Evolutionary conservation across 2,329 filamentous ascomycete genomes (phyloP).

Genomic region (Alternaria alternata): DNA sequence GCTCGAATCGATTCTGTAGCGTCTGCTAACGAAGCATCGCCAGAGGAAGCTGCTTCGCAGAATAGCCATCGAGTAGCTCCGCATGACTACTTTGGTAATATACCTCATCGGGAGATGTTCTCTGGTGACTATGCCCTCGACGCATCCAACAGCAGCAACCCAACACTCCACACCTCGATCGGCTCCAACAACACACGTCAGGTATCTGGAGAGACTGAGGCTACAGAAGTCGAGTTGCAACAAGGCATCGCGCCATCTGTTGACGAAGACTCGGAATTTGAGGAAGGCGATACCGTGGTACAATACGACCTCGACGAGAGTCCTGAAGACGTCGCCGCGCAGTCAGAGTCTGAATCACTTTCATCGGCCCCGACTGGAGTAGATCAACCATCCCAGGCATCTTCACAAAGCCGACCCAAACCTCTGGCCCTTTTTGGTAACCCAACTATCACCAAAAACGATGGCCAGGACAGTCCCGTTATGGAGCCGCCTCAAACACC

Average conservation of each 20-base stretch:
- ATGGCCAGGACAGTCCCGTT: slow-evolving; percentile 21
- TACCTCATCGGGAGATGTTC: not conserved
- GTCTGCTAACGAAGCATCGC: slow-evolving; percentile 1
- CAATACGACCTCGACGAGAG: slow-evolving; percentile 37
- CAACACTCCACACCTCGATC: not conserved
- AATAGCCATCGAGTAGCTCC: not conserved
- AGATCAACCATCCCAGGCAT: slow-evolving; percentile 7
- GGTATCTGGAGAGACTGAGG: not conserved
- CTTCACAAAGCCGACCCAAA: slow-evolving; percentile 10
- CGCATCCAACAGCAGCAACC: slow-evolving; percentile 1
- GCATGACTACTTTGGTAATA: not conserved
- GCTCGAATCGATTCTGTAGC: slow-evolving; percentile 3
- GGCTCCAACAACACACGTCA: slow-evolving; percentile 1
- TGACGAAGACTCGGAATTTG: slow-evolving; percentile 44
- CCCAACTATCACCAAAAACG: slow-evolving; percentile 30
- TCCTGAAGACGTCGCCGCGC: slow-evolving; percentile 5
- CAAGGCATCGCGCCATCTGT: not conserved
- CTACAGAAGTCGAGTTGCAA: not conserved
- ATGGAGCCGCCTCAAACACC: slow-evolving; percentile 42
- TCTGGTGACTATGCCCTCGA: not conserved
- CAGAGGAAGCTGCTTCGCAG: slow-evolving; percentile 1
- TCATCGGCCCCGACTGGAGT: slow-evolving; percentile 4
- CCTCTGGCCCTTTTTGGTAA: slow-evolving; percentile 22
- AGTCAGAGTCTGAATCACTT: slow-evolving; percentile 10
- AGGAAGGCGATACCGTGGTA: slow-evolving; percentile 47